Evolutionary conservation across 257 asterid genomes (phyloP).

Genomic region (Buddleja alternifolia): DNA sequence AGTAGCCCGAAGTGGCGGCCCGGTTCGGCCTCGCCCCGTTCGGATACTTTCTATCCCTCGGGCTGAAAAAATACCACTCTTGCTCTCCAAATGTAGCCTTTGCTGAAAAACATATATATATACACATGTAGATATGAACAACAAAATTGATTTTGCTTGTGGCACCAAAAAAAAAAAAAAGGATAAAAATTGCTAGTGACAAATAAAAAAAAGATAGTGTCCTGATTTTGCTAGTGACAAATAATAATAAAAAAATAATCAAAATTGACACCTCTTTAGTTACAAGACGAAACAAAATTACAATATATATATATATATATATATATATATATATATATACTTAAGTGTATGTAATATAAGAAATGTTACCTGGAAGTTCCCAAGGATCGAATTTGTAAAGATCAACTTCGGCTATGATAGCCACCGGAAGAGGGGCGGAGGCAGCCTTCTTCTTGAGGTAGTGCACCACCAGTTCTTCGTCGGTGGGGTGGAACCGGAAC

Average conservation of each 20-base stretch:
- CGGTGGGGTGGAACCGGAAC: slow-evolving; percentile 63
- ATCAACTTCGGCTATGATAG: slow-evolving; percentile 62
- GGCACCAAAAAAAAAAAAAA: too few relatives aligned
- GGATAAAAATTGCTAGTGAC: too few relatives aligned
- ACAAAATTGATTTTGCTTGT: too few relatives aligned
- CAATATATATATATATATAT: not conserved
- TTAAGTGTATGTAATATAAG: too few relatives aligned
- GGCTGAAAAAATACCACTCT: slow-evolving; percentile 69
- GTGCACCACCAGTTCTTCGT: slow-evolving; percentile 63
- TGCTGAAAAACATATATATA: slow-evolving; percentile 26
- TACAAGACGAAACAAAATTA: too few relatives aligned
- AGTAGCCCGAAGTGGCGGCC: slow-evolving; percentile 61
- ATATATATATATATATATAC: too few relatives aligned
- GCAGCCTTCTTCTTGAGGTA: slow-evolving; percentile 58
- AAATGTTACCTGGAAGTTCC: slow-evolving; percentile 53
- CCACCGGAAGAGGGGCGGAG: slow-evolving; percentile 47
- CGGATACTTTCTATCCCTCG: slow-evolving; percentile 58
- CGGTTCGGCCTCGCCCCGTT: slow-evolving; percentile 64
- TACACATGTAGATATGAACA: too few relatives aligned
- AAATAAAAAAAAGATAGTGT: too few relatives aligned
- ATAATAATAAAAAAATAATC: too few relatives aligned
- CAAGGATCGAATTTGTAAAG: slow-evolving; percentile 63
- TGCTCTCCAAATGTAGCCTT: slow-evolving; percentile 64
- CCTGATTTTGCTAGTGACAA: too few relatives aligned
- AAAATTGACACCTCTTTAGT: too few relatives aligned